Conservation (phyloP, 163 green algal species). For the Scenedesmus sp. region DNA sequence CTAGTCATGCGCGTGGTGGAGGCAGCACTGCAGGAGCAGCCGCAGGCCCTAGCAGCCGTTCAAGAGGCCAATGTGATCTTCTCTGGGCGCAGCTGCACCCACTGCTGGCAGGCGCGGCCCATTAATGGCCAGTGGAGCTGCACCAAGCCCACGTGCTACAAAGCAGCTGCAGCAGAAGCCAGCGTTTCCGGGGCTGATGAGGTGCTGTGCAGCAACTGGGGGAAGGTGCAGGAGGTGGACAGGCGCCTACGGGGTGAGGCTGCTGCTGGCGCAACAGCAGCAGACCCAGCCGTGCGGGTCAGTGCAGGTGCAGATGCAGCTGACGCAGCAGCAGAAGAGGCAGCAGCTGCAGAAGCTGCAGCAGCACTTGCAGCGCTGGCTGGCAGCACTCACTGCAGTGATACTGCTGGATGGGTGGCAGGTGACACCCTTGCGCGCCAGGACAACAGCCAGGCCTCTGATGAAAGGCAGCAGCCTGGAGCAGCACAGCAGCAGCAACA, state of each 20-base stretch:
- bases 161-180: slow-evolving; percentile 6
- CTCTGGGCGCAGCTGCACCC: slow-evolving; percentile 3
- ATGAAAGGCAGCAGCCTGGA: neutral
- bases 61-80: slow-evolving; percentile 6
- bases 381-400: neutral
- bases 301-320: neutral
- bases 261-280: neutral
- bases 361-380: neutral
- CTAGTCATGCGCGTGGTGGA: neutral
- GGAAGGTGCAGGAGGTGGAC: neutral
- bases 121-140: slow-evolving; percentile 27
- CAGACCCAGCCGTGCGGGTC: neutral
- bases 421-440: neutral
- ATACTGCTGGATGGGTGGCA: neutral
- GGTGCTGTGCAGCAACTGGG: neutral
- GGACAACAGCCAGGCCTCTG: no score
- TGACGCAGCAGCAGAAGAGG: neutral
- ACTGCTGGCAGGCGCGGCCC: slow-evolving; percentile 10
- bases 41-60: neutral
- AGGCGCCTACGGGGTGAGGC: neutral
- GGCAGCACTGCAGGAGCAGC: slow-evolving; percentile 15
- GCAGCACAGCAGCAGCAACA: neutral
- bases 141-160: slow-evolving; percentile 38
- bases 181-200: neutral
- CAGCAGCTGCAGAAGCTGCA: slow-evolving; percentile 7